Evolutionary conservation across 768 basidiomycete genomes (phyloP), one percentile per base, ranked within the genome.

Genomic region (Rhizopogon vinicolor): DNA sequence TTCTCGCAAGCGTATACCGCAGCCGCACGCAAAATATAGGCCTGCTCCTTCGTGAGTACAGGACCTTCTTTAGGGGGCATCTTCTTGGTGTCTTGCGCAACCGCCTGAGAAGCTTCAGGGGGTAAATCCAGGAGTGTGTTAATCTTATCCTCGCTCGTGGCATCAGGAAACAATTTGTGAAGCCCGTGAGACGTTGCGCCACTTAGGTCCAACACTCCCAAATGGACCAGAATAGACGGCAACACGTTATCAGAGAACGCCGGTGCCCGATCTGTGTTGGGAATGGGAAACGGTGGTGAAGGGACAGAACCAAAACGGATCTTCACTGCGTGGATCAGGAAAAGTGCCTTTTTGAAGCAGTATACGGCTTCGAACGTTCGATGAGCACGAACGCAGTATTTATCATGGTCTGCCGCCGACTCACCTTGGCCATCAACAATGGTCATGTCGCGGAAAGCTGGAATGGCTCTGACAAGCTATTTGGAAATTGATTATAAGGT

Each of bases 321-420:
- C 25, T 69, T 72, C 50, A 94, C 71, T 25, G 83, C 85, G 58
- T 90, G 83, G 51, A 93, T 74, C 51, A 94, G 79, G 69, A 92
- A 91, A 33, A 96, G 74, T 2, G 89, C 91, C 65, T 94, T 96
- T 71, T 93, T 93, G 79, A 93, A 91, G 65, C 90, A 83, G 71
- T 91, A 94, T 22, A 93, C 77, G n/a, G 82, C 90, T 92, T 37
- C 54, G 44, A 22, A 42, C 22, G 33, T 49, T 25, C 14, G 39
- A 31, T 45, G 33, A 48, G 44, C 49, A 3, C 54, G 48, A 39
- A 19, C 13, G 22, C 33, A 58, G 44, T 42, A 46, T 22, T 41
- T 29, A 19, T n/a, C 39, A 49, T 42, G 40, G 54, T 51, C 39
- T n/a, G 56, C 62, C 46, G 57, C 52, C 49, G 31, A 65, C 70